Evolutionary conservation across 805 yeast genomes (phyloP).

Genomic region (Teunomyces barrocoloradensis): DNA sequence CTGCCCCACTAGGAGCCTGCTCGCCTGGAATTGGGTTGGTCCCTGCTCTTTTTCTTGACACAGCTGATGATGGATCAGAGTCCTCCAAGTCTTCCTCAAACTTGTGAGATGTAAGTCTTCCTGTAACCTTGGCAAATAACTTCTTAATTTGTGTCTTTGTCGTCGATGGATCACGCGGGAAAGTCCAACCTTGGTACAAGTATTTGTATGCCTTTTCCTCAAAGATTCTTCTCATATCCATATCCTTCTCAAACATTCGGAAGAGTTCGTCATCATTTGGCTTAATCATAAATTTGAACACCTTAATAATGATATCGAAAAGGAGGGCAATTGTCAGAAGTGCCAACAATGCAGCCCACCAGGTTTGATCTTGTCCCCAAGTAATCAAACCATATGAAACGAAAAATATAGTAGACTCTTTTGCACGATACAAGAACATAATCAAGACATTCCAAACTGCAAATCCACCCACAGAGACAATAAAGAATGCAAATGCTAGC

Average conservation of each 20-base stretch:
- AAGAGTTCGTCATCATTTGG: conserved; percentile 80
- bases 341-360: conserved; percentile 78
- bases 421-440: conserved; percentile 60
- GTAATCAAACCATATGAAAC: conserved; percentile 68
- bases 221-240: conserved; percentile 60
- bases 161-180: conserved; percentile 48
- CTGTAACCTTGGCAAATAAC: conserved; percentile 20
- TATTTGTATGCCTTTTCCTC: conserved; percentile 74
- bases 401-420: conserved; percentile 59
- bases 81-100: conserved; percentile 9
- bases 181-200: conserved; percentile 75
- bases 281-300: conserved; percentile 50
- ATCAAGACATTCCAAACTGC: conserved; percentile 77
- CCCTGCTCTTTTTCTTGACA: conserved; percentile 46
- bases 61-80: conserved; percentile 24
- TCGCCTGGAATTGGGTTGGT: conserved; percentile 48
- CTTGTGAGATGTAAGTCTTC: conserved; percentile 7
- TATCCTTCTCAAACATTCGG: conserved; percentile 71
- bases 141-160: conserved; percentile 9
- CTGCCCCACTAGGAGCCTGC: conserved; percentile 48
- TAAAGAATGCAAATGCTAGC: conserved; percentile 61
- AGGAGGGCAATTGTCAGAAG: conserved; percentile 57
- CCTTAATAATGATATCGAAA: conserved; percentile 63
- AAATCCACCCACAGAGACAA: conserved; percentile 82
- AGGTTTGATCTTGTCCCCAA: conserved; percentile 77